These are phyloP conservation scores for Mucor racemosus DNA, from an alignment of 371 early-diverging fungal genomes.

Conservation along the genomic window DNA sequence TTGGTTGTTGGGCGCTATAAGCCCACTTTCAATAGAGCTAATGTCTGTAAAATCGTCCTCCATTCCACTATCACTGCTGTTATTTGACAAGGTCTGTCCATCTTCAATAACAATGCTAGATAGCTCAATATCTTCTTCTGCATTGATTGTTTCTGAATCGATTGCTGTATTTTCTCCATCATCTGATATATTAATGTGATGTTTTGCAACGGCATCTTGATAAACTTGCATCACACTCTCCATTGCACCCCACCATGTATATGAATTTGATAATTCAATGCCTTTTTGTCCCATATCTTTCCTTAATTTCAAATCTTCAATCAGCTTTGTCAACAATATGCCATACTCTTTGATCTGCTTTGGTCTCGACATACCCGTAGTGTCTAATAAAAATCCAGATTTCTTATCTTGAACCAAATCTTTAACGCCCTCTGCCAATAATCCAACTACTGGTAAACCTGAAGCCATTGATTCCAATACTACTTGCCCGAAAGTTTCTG, in stretches of 20 bases:
- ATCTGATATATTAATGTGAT: not conserved
- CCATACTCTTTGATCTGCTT: slow-evolving; percentile 31
- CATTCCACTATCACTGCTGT: slow-evolving; percentile 28
- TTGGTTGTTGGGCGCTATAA: too few species aligned
- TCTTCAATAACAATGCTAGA: not conserved
- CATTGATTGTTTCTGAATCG: not conserved
- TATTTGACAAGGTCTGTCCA: not conserved
- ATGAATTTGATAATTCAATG: slow-evolving; percentile 27
- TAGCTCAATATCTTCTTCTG: not conserved
- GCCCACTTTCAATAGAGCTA: not conserved
- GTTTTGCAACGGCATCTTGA: slow-evolving; percentile 24
- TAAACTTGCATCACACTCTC: slow-evolving; percentile 45
- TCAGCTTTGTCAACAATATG: slow-evolving; percentile 19
- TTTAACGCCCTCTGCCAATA: slow-evolving; percentile 51
- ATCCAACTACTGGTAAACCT: slow-evolving; percentile 46
- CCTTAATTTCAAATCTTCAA: slow-evolving; percentile 11
- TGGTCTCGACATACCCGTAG: slow-evolving; percentile 11
- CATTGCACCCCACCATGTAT: slow-evolving; percentile 56
- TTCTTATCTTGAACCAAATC: slow-evolving; percentile 42
- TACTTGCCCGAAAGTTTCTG: slow-evolving; percentile 59
- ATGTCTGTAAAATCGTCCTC: slow-evolving; percentile 25
- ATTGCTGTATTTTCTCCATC: not conserved
- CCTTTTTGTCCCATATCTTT: slow-evolving; percentile 33
- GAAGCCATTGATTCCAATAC: slow-evolving; percentile 56
- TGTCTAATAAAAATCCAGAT: slow-evolving; percentile 45